Base-by-base conservation (phyloP, 73 alveolate genomes). In the Stentor roeselii region DNA sequence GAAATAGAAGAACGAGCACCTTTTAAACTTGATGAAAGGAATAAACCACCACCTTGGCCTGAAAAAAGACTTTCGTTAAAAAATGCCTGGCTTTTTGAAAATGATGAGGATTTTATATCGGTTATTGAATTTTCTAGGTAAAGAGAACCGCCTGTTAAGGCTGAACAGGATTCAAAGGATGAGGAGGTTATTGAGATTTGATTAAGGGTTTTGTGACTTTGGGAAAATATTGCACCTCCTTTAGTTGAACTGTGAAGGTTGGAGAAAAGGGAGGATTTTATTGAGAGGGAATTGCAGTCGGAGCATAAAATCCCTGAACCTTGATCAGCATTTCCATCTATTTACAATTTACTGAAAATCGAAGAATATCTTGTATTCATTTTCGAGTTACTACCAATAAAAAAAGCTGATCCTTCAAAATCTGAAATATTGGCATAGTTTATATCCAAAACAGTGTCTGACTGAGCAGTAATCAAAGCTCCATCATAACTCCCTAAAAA, bases 41-140 rank as follows among this genome's bases (percentile, higher is more conserved):
- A 50, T 11, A 50, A 11, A 50, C 67, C 21, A 50, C 67, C 67
- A 50, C 67, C 67, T 50, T 50, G 67, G 21, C 67, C 67, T 50
- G 67, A 50, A 50, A 11, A 50, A 50, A 21, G 67, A 21, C 6
- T 11, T 11, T 6, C 21, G 6, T n/a, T n/a, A n/a, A n/a, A n/a
- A n/a, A n/a, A n/a, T n/a, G 80, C 80, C 15, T 27, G 34, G 37
- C 34, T 67, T n/a, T 67, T 67, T 1, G 80, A 21, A 67, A 67
- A 67, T 30, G n/a, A 21, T 21, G 80, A 67, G 21, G 37, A 67
- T 21, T 0, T 27, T 21, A 67, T 0, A 30, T 36, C 34, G 27
- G 34, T 21, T 27, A 27, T 67, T 0, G 37, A 14, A 34, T 67
- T 67, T 67, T 67, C 50, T 27, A 40, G 34, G 34, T 27, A 67